phyloP scores from a whole-genome alignment of 2,329 filamentous ascomycete genomes.

The Talaromyces marneffei region DNA sequence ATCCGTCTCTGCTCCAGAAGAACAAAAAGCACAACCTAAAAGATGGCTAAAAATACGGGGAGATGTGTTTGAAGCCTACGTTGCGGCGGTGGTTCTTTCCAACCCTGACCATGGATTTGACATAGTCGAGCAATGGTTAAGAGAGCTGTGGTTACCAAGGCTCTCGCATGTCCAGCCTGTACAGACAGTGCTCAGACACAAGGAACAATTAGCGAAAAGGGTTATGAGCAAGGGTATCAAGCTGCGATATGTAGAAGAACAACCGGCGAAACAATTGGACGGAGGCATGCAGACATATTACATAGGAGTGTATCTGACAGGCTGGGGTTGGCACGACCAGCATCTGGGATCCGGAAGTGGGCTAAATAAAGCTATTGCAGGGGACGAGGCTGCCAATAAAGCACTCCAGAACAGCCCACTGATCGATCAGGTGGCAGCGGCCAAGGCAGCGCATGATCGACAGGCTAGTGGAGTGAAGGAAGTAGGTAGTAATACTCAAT shows the following conservation, averaged over 20 bases:
- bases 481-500: neutral
- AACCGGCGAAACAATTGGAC: slow-evolving; percentile 26
- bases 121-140: slow-evolving; percentile 65
- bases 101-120: slow-evolving; percentile 58
- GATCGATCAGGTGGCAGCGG: slow-evolving; percentile 34
- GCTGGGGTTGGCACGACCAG: slow-evolving; percentile 42
- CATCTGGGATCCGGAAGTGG: slow-evolving; percentile 43
- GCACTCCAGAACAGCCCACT: slow-evolving; percentile 36
- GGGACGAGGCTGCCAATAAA: slow-evolving; percentile 39
- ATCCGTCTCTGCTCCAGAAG: slow-evolving; percentile 44
- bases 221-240: slow-evolving; percentile 55
- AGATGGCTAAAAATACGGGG: slow-evolving; percentile 67
- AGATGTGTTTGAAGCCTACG: slow-evolving; percentile 87
- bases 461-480: neutral
- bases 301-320: slow-evolving; percentile 44
- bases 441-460: slow-evolving; percentile 24
- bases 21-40: slow-evolving; percentile 43
- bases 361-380: slow-evolving; percentile 40
- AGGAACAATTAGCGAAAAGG: slow-evolving; percentile 48
- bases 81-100: slow-evolving; percentile 69
- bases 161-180: slow-evolving; percentile 40
- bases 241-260: slow-evolving; percentile 54
- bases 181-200: slow-evolving; percentile 39
- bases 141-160: slow-evolving; percentile 64
- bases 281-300: slow-evolving; percentile 39